phyloP scores from a whole-genome alignment of 176 grass and related monocot genomes.

The Melocanna baccifera region DNA sequence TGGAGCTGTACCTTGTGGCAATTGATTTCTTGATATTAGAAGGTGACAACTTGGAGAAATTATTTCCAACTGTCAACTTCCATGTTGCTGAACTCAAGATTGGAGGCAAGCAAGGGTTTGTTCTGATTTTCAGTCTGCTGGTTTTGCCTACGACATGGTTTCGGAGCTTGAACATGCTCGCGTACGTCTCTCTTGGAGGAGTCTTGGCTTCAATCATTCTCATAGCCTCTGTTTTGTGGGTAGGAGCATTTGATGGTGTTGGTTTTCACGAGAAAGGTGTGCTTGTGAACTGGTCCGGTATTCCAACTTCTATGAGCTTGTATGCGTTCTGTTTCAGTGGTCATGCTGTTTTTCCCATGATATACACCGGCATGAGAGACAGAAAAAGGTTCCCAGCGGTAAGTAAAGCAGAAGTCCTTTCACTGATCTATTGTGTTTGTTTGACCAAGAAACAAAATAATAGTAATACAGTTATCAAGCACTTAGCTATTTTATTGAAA shows the following conservation, averaged over 20 bases:
- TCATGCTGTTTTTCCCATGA: constrained; percentile 81
- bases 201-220: constrained; percentile 63
- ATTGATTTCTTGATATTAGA: constrained; percentile 87
- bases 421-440: background rate
- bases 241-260: constrained; percentile 54
- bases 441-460: background rate
- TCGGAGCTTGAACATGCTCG: constrained; percentile 67
- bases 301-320: constrained; percentile 73
- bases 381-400: constrained; percentile 61
- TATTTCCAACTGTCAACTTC: constrained; percentile 60
- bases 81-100: constrained; percentile 48
- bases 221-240: constrained; percentile 57
- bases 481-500: background rate
- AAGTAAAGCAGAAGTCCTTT: constrained; percentile 24
- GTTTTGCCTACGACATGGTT: constrained; percentile 87
- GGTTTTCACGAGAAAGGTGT: constrained; percentile 71
- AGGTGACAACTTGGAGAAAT: constrained; percentile 88
- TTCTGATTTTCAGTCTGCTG: constrained; percentile 58
- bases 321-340: constrained; percentile 95
- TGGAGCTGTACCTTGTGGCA: constrained; percentile 72
- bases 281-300: constrained; percentile 52
- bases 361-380: constrained; percentile 76
- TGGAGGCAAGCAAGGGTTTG: constrained; percentile 77
- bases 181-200: constrained; percentile 64
- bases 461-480: background rate